A percentile compares a stretch with the other conserved stretches of the same genome.
These are phyloP conservation scores for Delonix regia DNA, from an alignment of 306 rosid genomes.

Conservation along the genomic window DNA sequence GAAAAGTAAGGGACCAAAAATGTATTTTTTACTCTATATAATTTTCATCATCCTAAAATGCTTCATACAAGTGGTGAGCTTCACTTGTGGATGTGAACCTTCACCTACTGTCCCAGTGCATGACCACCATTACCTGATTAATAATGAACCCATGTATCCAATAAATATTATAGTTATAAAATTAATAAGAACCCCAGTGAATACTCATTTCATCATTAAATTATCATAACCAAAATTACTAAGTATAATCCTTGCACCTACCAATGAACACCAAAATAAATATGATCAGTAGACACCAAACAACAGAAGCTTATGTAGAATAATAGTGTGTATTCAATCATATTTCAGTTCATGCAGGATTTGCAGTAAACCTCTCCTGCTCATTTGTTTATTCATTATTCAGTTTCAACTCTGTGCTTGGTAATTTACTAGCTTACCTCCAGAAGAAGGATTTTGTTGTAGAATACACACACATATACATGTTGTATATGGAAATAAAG, in stretches of 20 bases:
- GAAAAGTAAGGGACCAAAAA: too few relatives aligned
- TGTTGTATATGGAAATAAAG: background rate
- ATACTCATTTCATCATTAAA: too few relatives aligned
- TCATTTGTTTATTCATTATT: background rate
- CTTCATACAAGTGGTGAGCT: too few relatives aligned
- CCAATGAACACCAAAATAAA: too few relatives aligned
- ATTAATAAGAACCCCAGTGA: background rate
- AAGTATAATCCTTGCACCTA: too few relatives aligned
- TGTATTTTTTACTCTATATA: too few relatives aligned
- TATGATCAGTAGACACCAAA: background rate
- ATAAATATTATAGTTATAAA: background rate
- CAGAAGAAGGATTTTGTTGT: background rate
- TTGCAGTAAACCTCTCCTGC: background rate
- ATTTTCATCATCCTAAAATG: too few relatives aligned
- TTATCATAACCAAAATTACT: too few relatives aligned
- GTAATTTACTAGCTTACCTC: conserved; percentile 12
- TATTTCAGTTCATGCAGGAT: conserved; percentile 5
- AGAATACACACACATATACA: background rate
- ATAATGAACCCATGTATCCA: background rate
- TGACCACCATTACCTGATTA: background rate
- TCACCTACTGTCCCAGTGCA: background rate
- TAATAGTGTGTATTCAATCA: background rate
- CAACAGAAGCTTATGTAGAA: background rate
- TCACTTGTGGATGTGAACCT: background rate
- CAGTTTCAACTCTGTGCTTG: conserved; percentile 18